Evolutionary conservation across 768 basidiomycete species (phyloP).

Genomic region (Boletus reticulatus): DNA sequence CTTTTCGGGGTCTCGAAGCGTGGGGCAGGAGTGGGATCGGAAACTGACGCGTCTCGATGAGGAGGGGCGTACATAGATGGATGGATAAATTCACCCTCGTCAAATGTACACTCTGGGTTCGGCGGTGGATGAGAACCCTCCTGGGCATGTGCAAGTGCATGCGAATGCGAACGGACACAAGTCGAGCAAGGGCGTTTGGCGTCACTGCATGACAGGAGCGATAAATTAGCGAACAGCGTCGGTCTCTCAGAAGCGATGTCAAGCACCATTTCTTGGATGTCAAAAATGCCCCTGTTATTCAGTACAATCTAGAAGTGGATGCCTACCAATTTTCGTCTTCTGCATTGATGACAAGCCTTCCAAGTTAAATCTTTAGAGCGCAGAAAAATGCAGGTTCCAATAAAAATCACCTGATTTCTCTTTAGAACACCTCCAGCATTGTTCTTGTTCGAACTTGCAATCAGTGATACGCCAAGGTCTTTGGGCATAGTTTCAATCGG

Average conservation of each 20-base stretch:
- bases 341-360: constrained; percentile 57
- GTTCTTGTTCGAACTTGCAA: background rate
- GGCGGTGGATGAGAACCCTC: constrained; percentile 53
- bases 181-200: constrained; percentile 77
- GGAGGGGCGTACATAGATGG: background rate
- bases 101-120: constrained; percentile 72
- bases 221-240: constrained; percentile 2
- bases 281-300: constrained; percentile 4
- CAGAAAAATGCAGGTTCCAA: background rate
- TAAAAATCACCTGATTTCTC: constrained; percentile 24
- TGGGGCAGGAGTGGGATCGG: constrained; percentile 31
- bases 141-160: constrained; percentile 60
- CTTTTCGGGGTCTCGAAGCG: constrained; percentile 54
- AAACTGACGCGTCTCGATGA: constrained; percentile 30
- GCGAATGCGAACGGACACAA: constrained; percentile 71
- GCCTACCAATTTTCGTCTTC: constrained; percentile 65
- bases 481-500: constrained; percentile 39
- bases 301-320: constrained; percentile 9
- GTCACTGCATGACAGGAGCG: constrained; percentile 44
- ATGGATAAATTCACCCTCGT: constrained; percentile 49
- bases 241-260: constrained; percentile 7
- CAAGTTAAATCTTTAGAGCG: background rate
- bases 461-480: constrained; percentile 17
- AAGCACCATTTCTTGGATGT: constrained; percentile 57
- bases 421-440: constrained; percentile 10